These are phyloP conservation scores for Agaricales sp. DNA, from an alignment of 1,284 basidiomycete genomes.

Conservation along the genomic window DNA sequence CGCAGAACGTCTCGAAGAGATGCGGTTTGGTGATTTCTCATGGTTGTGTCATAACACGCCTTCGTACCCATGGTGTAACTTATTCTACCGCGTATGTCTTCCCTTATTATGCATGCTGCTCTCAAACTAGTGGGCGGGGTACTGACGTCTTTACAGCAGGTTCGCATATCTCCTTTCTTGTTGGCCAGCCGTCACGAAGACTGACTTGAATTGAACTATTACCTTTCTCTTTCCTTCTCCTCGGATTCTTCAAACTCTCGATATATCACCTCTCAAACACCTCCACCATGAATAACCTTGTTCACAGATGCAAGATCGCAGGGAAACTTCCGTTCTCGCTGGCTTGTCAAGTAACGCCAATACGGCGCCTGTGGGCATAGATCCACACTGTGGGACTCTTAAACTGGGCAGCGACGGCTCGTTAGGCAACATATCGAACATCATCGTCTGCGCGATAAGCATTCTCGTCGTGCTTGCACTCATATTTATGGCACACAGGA, in stretches of 20 bases:
- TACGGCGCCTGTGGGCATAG: conserved; percentile 46
- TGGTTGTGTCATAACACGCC: conserved; percentile 46
- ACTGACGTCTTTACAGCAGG: background rate
- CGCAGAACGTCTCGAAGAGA: too few species aligned
- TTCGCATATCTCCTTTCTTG: background rate
- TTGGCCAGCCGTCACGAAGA: background rate
- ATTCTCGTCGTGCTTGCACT: conserved; percentile 40
- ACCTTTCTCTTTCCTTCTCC: background rate
- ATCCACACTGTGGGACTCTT: conserved; percentile 45
- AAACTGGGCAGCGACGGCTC: conserved; percentile 36
- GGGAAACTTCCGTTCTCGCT: conserved; percentile 22
- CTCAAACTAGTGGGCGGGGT: background rate
- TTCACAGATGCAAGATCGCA: conserved; percentile 24
- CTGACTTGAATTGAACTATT: background rate
- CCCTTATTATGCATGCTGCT: background rate
- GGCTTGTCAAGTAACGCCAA: conserved; percentile 27
- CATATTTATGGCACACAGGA: conserved; percentile 29
- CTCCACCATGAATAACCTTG: conserved; percentile 5
- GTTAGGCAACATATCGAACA: conserved; percentile 66
- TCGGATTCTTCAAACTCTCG: background rate
- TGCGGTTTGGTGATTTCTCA: conserved; percentile 49
- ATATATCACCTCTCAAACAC: conserved; percentile 2
- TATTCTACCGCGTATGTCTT: conserved; percentile 45
- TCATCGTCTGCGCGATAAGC: conserved; percentile 54
- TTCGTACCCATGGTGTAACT: conserved; percentile 63